phyloP scores from a whole-genome alignment of 192 early-diverging fungal species.

The Coemansia sp. region DNA sequence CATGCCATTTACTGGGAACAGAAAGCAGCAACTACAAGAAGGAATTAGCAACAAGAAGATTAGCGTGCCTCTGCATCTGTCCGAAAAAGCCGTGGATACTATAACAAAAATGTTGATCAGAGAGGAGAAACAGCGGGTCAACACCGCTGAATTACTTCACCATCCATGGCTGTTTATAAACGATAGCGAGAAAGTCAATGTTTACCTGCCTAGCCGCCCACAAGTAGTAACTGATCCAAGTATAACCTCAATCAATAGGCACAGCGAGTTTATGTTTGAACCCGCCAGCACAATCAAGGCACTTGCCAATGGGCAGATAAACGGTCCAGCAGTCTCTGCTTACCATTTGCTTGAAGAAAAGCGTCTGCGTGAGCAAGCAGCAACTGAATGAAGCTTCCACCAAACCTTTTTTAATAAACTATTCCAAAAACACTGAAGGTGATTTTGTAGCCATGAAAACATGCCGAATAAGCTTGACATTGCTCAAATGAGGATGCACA shows the following conservation, averaged over 20 bases:
- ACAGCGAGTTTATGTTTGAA: neutral
- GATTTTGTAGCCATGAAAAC: constrained; percentile 16
- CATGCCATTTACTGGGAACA: constrained; percentile 1
- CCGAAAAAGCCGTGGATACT: neutral
- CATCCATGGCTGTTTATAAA: neutral
- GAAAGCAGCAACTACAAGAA: neutral
- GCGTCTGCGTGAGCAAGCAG: neutral
- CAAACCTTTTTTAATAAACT: too few relatives aligned
- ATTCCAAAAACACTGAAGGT: neutral
- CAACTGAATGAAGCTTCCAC: neutral
- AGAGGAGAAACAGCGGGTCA: neutral
- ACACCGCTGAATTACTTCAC: neutral
- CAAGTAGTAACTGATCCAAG: neutral
- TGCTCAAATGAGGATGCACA: constrained; percentile 8
- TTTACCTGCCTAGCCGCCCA: neutral
- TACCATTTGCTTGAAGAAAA: constrained; percentile 5
- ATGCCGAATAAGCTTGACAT: constrained; percentile 21
- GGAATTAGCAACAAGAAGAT: neutral
- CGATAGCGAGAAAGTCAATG: neutral
- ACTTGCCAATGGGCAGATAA: neutral
- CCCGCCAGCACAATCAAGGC: neutral
- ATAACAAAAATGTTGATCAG: neutral
- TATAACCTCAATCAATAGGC: neutral
- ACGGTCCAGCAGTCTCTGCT: neutral
- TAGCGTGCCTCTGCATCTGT: neutral